These are phyloP conservation scores for Chlorella sp. DNA, from an alignment of 139 green algal genomes.

Conservation along the genomic window DNA sequence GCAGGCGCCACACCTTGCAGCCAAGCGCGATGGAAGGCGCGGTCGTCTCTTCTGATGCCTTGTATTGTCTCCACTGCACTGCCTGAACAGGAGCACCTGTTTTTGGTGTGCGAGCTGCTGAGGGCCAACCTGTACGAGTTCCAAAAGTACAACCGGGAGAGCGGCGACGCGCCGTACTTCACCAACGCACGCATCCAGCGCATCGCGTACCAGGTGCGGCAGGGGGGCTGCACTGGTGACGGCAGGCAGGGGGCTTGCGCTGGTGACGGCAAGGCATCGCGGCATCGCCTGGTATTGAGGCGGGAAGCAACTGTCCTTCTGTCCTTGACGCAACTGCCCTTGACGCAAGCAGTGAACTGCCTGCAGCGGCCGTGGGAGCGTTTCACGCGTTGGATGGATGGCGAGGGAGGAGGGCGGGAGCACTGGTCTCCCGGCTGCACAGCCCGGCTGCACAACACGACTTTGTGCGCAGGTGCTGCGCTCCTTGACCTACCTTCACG, in stretches of 20 bases:
- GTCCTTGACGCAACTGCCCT: neutral
- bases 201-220: slow-evolving; percentile 73
- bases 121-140: slow-evolving; percentile 97
- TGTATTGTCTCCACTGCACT: neutral
- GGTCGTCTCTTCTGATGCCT: neutral
- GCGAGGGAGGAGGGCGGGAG: neutral
- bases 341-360: neutral
- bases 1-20: neutral
- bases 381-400: neutral
- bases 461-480: slow-evolving; percentile 45
- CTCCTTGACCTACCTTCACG: slow-evolving; percentile 85
- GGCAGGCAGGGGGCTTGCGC: neutral
- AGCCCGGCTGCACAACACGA: neutral
- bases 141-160: slow-evolving; percentile 89
- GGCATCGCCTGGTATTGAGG: neutral
- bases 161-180: slow-evolving; percentile 83
- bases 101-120: slow-evolving; percentile 96
- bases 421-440: neutral
- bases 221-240: slow-evolving; percentile 23
- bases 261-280: neutral
- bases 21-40: neutral
- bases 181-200: slow-evolving; percentile 75
- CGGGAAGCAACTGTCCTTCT: neutral
- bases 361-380: neutral
- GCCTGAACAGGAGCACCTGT: slow-evolving; percentile 94